Evolutionary conservation across 495 filamentous ascomycete genomes (phyloP), one percentile per base, ranked within the genome.

Genomic region (Penicillium tannophilum): DNA sequence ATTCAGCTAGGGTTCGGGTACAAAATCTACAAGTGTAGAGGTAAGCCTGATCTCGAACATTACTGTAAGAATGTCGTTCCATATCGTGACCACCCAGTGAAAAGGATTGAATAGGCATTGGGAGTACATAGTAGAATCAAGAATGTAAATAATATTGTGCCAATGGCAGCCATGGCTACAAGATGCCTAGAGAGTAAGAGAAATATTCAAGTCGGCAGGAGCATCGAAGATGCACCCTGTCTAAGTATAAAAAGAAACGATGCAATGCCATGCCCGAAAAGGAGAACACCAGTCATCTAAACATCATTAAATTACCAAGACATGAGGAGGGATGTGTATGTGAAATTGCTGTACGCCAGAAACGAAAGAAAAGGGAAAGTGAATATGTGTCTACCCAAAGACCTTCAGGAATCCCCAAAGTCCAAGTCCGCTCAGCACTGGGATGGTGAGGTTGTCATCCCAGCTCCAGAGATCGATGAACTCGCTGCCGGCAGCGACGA

Each of bases 371-470:
- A n/a, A 50, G 9, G 23, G 23, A 41, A 44, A 51, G 57, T 9
- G 26, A 49, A 46, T 31, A 23, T 54, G 55, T 43, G 39, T 56
- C 71, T 61, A 78, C 30, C 91, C 90, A 82, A 98, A 97, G 43
- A 93, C 68, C 78, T 93, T 97, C 68, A 98, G 77, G 71, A 98
- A 95, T 0, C 90, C 91, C 90, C 90, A 96, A 49, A 98, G 86
- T 9, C 94, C 93, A 16, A 95, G 69, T 14, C 92, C 91, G 69
- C 91, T 96, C 51, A 98, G 75, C 41, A 96, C 86, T 12, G 94
- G 94, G 72, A 98, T 98, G 36, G 93, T 96, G 58, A 98, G 78
- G 74, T 98, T 98, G 77, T 98, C 94, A 69, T 98, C 94, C 90
- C 90, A 90, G 28, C 90, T 88, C 69, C 90, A 97, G 0, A 96